A percentile compares a stretch with the other conserved stretches of the same genome.
Evolutionary conservation across 768 basidiomycete genomes (phyloP).

Genomic region (Cubamyces sp.): DNA sequence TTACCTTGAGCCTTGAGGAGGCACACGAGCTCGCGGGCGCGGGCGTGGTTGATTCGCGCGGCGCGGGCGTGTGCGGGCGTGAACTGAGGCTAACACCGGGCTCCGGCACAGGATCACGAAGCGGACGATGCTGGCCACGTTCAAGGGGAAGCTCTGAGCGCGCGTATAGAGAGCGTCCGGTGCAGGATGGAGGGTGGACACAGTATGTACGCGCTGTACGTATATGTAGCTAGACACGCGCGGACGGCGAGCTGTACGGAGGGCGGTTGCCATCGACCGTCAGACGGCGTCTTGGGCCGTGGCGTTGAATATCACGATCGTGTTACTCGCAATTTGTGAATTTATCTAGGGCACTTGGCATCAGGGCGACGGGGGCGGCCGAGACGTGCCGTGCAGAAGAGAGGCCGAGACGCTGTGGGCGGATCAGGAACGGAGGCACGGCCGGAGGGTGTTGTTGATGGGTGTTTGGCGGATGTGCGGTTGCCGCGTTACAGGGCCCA

Average conservation of each 20-base stretch:
- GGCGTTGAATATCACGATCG: background rate
- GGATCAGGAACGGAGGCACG: conserved; percentile 4
- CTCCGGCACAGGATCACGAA: conserved; percentile 57
- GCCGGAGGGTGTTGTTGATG: conserved; percentile 14
- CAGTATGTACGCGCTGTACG: background rate
- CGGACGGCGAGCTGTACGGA: background rate
- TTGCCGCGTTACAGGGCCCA: conserved; percentile 24
- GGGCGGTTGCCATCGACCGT: background rate
- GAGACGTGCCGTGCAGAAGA: background rate
- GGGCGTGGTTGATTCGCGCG: conserved; percentile 11
- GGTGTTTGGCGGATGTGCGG: conserved; percentile 22
- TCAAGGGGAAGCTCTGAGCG: conserved; percentile 54
- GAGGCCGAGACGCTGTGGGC: background rate
- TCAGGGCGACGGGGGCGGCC: conserved; percentile 7
- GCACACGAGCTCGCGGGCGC: background rate
- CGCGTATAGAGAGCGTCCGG: background rate
- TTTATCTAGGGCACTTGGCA: conserved; percentile 12
- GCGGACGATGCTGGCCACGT: conserved; percentile 65
- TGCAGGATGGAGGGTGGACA: no score
- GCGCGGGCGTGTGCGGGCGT: conserved; percentile 33
- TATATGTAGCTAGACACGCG: background rate
- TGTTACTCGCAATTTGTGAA: background rate
- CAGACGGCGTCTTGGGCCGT: background rate
- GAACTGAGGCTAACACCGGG: conserved; percentile 8
- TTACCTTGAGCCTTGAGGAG: conserved; percentile 35